Percentiles rank a stretch among this genome's conserved stretches.
Conservation (phyloP, 208 protist species). For the Leishmania guyanensis region DNA sequence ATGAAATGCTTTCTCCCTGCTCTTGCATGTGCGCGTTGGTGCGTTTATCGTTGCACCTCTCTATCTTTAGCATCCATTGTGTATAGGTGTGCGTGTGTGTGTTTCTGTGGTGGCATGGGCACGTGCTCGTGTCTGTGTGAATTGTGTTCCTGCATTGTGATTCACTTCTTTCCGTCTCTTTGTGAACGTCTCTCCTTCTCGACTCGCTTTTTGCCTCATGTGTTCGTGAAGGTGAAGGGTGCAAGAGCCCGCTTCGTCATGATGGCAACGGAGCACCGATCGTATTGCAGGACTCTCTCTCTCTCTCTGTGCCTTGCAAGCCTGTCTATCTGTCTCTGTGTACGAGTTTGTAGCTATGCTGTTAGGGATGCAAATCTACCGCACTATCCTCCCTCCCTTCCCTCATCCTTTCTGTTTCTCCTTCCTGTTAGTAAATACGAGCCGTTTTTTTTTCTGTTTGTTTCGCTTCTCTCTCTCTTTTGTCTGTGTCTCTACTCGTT, state of each 20-base stretch:
- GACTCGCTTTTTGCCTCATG: not conserved
- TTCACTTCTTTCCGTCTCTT: slow-evolving; percentile 2
- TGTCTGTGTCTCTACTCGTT: not conserved
- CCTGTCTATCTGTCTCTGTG: not conserved
- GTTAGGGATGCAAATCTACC: not conserved
- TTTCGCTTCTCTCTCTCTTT: not conserved
- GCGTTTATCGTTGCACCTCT: not conserved
- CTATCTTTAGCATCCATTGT: not conserved
- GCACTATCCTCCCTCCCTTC: not conserved
- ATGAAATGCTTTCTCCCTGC: not conserved
- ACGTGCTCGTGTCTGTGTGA: not conserved
- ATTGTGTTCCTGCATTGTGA: not conserved
- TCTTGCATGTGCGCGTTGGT: not conserved
- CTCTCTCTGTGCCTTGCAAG: not conserved
- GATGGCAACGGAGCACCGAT: not conserved
- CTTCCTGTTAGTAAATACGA: not conserved
- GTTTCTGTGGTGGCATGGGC: not conserved
- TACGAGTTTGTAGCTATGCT: not conserved
- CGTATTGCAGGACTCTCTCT: not conserved
- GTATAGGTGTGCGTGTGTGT: slow-evolving; percentile 11
- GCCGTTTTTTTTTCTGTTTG: not conserved
- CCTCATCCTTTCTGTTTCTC: slow-evolving; percentile 7
- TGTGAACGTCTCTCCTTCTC: not conserved
- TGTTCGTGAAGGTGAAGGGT: not conserved
- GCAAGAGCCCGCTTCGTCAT: not conserved